Conservation (phyloP, 2,329 filamentous ascomycete species). For the Rhinocladiella similis region DNA sequence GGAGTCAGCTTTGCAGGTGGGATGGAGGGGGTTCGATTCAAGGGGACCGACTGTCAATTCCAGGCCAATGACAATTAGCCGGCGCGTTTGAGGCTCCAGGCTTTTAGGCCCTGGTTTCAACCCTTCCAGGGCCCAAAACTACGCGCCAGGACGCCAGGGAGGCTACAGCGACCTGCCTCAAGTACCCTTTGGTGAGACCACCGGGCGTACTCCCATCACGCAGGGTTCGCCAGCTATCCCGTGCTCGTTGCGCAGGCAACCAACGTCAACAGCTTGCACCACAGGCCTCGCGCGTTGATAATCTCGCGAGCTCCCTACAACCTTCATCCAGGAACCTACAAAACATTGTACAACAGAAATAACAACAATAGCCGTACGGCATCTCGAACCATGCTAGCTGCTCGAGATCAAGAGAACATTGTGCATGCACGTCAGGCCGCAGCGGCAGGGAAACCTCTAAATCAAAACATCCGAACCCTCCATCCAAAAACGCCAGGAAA, state of each 20-base stretch:
- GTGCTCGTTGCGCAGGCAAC: constrained; percentile 22
- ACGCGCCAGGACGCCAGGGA: too few relatives aligned
- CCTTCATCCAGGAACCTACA: neutral
- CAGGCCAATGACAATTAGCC: constrained; percentile 12
- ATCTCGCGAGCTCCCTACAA: too few relatives aligned
- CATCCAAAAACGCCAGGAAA: constrained; percentile 77
- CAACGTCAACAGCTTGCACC: constrained; percentile 14
- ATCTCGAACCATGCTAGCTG: constrained; percentile 65
- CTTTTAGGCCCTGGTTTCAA: constrained; percentile 12
- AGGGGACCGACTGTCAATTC: neutral
- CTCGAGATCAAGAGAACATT: constrained; percentile 85
- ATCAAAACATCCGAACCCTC: constrained; percentile 62
- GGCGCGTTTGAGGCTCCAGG: constrained; percentile 13
- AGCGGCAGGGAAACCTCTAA: constrained; percentile 69
- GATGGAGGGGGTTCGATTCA: constrained; percentile 8
- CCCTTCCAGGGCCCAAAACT: neutral
- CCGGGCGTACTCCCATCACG: neutral
- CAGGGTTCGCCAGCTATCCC: neutral
- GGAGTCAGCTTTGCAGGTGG: constrained; percentile 12
- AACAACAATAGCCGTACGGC: constrained; percentile 8
- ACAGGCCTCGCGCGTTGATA: constrained; percentile 1
- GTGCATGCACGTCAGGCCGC: constrained; percentile 72
- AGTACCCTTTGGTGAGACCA: neutral
- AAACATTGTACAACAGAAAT: constrained; percentile 13
- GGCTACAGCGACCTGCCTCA: too few relatives aligned